Base-by-base conservation (phyloP, 345 rosid species). In the Eucalyptus marginata region DNA sequence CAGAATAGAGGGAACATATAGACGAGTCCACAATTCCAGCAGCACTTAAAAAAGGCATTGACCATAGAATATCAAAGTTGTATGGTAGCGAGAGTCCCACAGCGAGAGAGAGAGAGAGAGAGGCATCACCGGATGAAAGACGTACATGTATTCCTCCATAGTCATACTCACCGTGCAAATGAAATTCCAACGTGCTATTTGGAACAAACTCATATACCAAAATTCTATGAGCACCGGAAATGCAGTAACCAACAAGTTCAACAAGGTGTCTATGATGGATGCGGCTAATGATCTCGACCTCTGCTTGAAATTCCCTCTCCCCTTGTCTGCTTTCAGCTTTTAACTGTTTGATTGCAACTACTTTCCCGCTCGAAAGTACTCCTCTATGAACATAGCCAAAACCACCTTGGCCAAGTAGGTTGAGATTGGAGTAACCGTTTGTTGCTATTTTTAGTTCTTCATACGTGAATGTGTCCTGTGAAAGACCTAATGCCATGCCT, bases 311-410 rank as follows among this genome's bases (percentile, higher is more conserved):
- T 89, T 95, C 96, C 5, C 94, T 92, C 88, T 95, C 95, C 3
- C 95, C 96, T 90, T 94, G 97, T 43, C 92, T 91, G 87, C 97
- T 94, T 31, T 94, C 96, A 33, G 94, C 90, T 91, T 93, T 95
- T 81, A 96, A 93, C 92, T 92, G 27, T 9, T 95, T 96, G n/a
- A 96, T 64, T 13, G 98, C 96, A 18, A 94, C 95, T 86, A 88
- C 88, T 54, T 90, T 94, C 66, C 96, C 95, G 86, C 93, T 89
- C 22, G 83, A 52, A 89, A 95, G 95, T 59, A 94, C 93, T 90
- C 98, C 98, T 90, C 86, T 95, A 54, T 95, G 96, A 64, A 94
- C 96, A 89, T 93, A 93, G 90, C 97, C 97, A 92, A 93, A 95
- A 88, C 97, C 98, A 87, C 98, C 96, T 92, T 94, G 95, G 86